phyloP scores from a whole-genome alignment of 495 filamentous ascomycete genomes.

The Penicillium diatomitis region DNA sequence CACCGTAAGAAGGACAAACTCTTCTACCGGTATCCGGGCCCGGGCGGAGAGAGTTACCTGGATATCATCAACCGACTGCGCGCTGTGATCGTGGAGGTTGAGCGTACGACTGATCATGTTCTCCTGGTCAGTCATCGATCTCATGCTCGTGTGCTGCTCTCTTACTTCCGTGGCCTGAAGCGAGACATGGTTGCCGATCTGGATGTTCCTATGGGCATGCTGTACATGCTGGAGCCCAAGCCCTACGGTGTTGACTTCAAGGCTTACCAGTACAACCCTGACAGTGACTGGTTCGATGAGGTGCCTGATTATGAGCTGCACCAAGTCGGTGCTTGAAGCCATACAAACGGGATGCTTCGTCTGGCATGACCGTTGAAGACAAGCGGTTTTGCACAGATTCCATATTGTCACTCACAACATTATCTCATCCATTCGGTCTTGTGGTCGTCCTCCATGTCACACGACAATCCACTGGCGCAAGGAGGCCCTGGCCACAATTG shows the following conservation, averaged over 20 bases:
- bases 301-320: constrained; percentile 65
- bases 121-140: constrained; percentile 85
- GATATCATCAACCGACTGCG: constrained; percentile 93
- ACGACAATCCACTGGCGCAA: too few relatives aligned
- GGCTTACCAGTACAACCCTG: constrained; percentile 78
- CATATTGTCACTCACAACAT: background rate
- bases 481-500: too few relatives aligned
- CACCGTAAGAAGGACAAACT: constrained; percentile 74
- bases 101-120: constrained; percentile 93
- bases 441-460: too few relatives aligned
- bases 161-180: constrained; percentile 89
- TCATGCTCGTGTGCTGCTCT: constrained; percentile 81
- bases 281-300: constrained; percentile 70
- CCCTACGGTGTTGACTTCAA: constrained; percentile 96
- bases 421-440: too few relatives aligned
- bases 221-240: constrained; percentile 93
- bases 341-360: background rate
- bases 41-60: constrained; percentile 91
- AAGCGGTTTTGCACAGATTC: background rate
- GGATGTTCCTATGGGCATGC: constrained; percentile 82
- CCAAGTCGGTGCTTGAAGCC: constrained; percentile 30
- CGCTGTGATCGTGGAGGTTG: constrained; percentile 93
- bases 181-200: constrained; percentile 85
- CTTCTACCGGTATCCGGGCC: constrained; percentile 87
- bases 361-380: background rate